Base-by-base conservation (phyloP, 2,329 filamentous ascomycete species). In the Graphilbum sp. region DNA sequence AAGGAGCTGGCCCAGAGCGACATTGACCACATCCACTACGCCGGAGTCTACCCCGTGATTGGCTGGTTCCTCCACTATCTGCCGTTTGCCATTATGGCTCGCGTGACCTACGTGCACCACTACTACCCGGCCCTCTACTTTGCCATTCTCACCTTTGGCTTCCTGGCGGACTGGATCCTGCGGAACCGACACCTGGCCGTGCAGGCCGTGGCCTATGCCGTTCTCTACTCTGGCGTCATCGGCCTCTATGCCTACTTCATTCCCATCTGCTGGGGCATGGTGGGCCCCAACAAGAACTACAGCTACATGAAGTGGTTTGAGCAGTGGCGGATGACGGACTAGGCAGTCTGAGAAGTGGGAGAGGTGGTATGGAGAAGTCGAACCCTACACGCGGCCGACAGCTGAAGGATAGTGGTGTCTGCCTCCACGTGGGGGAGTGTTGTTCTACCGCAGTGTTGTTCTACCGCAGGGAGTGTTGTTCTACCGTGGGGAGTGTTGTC, bases 111-210 rank as follows among this genome's bases (percentile, higher is more conserved):
- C 53, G 90, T 98, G 39, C 90, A 98, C 59, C 90, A 98, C 64
- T 98, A 98, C 67, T 98, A 96, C 59, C 90, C 90, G 11, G 90
- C 90, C 10, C 73, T 98, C 11, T 98, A 96, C 66, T 98, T 96
- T 57, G 87, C 90, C 50, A 94, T 98, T 47, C 66, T 98, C 34
- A 75, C 73, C 15, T 75, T 87, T 44, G 88, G 87, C 38, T 98
- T 98, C 69, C 71, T 86, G 48, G 62, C 82, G 39, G 86, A 96
- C 58, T 96, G 84, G 78, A 66, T 78, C 45, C 73, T 85, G 34
- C 70, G 77, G 46, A 76, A 71, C 50, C 64, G 83, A 46, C 69
- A 66, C 48, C 72, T 71, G 52, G 62, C 58, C 32, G 51, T 84
- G 23, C 76, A 83, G 57, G 74, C 72, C 57, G 66, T 60, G 12